Evolutionary conservation across 495 filamentous ascomycete genomes (phyloP), one percentile per base, ranked within the genome.

Genomic region (Extremus antarcticus): DNA sequence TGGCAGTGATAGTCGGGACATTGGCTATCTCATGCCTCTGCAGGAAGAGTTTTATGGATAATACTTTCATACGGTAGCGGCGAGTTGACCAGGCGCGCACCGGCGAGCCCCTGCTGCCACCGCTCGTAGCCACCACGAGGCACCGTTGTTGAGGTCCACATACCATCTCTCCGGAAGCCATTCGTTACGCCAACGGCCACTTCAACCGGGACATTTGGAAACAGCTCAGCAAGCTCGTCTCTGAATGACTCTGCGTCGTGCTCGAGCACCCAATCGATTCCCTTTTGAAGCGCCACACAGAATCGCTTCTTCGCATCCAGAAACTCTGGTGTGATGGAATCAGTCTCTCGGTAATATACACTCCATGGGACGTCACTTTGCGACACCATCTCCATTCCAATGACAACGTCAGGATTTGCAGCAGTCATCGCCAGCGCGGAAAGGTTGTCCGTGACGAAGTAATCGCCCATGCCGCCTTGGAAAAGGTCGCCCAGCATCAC

Each of bases 221-320:
- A 58, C 1, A 58, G 35, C 19, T 52, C 55, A 16, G 50, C 55
- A 13, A 58, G 50, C 22, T 58, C 55, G 38, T 58, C 55, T 24
- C 43, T 25, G 55, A 53, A 58, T 8, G 39, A 29, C 24, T 58
- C 55, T 10, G 55, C 55, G 19, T 58, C 43, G 25, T 58, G 55
- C 55, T 53, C 32, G 40, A 58, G 55, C 22, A 58, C 55, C 55
- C 50, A 58, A 1, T 38, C 43, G 13, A 58, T 53, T 19, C 55
- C 55, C 50, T 53, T 45, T 25, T 46, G 39, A 13, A 58, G 24
- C 38, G 38, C 55, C 21, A 53, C 24, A 23, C 48, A 58, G 55
- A 58, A 53, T 22, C 50, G 49, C 29, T 22, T 47, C 17, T 58
- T 48, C 55, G 35, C 41, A 53, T 58, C 50, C 1, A 53, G 48